Evolutionary conservation across 2,329 filamentous ascomycete genomes (phyloP), one percentile per base, ranked within the genome.

Genomic region (Fusarium nanum): DNA sequence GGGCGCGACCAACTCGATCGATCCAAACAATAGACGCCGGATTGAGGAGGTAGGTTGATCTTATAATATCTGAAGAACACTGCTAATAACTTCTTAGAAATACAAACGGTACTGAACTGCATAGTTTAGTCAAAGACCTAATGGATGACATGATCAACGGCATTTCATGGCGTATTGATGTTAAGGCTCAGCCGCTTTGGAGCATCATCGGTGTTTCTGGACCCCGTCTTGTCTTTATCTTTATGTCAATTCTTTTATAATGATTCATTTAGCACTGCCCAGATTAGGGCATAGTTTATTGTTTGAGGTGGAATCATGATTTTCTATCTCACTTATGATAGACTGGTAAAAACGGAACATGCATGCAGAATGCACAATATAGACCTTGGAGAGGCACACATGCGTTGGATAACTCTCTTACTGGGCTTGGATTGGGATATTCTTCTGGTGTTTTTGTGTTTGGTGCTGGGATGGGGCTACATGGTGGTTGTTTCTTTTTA

Each of bases 1-100:
- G 82, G 96, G 97, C 7, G 95, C 94, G 16, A 97, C 93, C 0
- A 99, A 99, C 79, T 89, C 92, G 48, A 84, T 99, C 73, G 96
- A 99, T 82, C 92, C 92, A 56, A 86, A 89, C 67, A 94, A 97
- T 77, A 83, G 91, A 77, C 87, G 93, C 75, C 90, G 92, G 77
- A 89, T 94, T 76, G 93, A 97, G 75, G 94, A 98, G 85, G 95
- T 97, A 83, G 88, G 93, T 90, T n/a, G 14, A 28, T 22, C 25
- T 12, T 32, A 4, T 18, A 22, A 11, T 41, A 16, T 13, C 3
- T 7, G n/a, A 25, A 12, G 11, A 53, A 18, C 22, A 3, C 22
- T 30, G 27, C 73, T 76, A 65, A 75, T 56, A 27, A 18, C 6
- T 13, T 10, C 32, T 20, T 71, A 85, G 83, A 85, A 85, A 84